These are phyloP conservation scores for Starmerella davenportii DNA, from an alignment of 805 yeast genomes.

Conservation along the genomic window DNA sequence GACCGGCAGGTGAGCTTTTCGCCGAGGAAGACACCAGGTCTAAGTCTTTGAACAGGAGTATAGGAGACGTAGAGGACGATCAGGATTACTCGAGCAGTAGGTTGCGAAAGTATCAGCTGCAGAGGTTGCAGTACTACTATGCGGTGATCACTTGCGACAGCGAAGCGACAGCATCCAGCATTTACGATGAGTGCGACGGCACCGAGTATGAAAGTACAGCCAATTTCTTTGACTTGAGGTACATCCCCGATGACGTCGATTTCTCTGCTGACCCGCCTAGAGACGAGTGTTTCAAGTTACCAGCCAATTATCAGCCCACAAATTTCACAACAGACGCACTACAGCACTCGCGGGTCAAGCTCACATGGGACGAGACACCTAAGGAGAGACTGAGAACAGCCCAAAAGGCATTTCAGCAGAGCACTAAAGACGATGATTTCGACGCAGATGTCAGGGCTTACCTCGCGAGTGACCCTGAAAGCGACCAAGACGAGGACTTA, in stretches of 20 bases:
- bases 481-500: constrained; percentile 12
- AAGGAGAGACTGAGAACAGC: constrained; percentile 64
- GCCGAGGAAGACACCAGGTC: constrained; percentile 20
- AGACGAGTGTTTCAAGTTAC: constrained; percentile 55
- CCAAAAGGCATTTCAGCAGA: constrained; percentile 61
- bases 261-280: constrained; percentile 54
- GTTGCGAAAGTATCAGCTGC: constrained; percentile 77
- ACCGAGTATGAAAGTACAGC: constrained; percentile 93
- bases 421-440: constrained; percentile 32
- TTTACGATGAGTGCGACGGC: constrained; percentile 81
- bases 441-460: constrained; percentile 62
- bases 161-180: constrained; percentile 47
- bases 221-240: constrained; percentile 78
- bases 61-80: constrained; percentile 46
- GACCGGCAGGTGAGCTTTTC: constrained; percentile 81
- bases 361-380: constrained; percentile 98
- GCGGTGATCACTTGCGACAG: constrained; percentile 78
- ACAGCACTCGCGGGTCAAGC: constrained; percentile 86
- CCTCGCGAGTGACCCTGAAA: constrained; percentile 22
- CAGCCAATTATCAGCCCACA: constrained; percentile 62
- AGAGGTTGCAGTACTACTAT: constrained; percentile 79
- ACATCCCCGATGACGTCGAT: constrained; percentile 81
- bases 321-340: constrained; percentile 84
- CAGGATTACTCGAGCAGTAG: constrained; percentile 74
- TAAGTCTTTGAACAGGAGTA: too few relatives aligned